Base-by-base conservation (phyloP, 495 filamentous ascomycete species). In the Xanthoparmelia taractica region DNA sequence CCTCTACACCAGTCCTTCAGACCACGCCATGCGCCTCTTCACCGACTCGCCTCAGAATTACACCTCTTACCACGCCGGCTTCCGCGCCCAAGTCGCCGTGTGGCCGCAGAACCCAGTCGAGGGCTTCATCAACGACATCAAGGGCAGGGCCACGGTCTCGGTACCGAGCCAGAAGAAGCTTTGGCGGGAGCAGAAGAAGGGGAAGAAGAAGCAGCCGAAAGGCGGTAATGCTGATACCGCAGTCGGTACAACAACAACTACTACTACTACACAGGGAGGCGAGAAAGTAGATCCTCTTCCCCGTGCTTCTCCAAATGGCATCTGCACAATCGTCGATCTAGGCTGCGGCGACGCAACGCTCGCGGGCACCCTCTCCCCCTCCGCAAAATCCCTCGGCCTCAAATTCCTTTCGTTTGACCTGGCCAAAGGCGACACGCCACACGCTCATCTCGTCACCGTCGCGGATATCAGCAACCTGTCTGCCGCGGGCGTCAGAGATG, bases 41-140 rank as follows among this genome's bases (percentile, higher is more conserved):
- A 73, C 79, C 47, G 73, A 85, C 12, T 88, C 87, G 63, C 94
- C 94, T 0, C 89, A 94, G 65, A 87, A 96, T 77, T 98, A 96
- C 77, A 78, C 82, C 48, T 90, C 97, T 70, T 98, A 98, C 74
- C 94, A 98, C 74, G 84, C 86, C 52, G 94, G 94, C 23, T 97
- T 98, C 81, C 86, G 92, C 1, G 87, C 89, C 33, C 94, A 98
- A 76, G 94, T 97, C 58, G 87, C 88, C 59, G 86, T 88, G 2
- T 98, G 94, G 94, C 94, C 94, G 40, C 89, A 92, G 63, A 98
- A 97, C 76, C 94, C 94, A 0, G 89, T 97, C 23, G 86, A 96
- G 66, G 81, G 79, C 27, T 96, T 94, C 74, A 86, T 96, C 67
- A 61, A 73, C 27, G 75, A 83, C 33, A 81, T 97, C 63, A 82